A percentile compares a stretch with the other conserved stretches of the same genome.
Evolutionary conservation across 1,139 yeast genomes (phyloP).

Genomic region (Yamadazyma jaroonii): DNA sequence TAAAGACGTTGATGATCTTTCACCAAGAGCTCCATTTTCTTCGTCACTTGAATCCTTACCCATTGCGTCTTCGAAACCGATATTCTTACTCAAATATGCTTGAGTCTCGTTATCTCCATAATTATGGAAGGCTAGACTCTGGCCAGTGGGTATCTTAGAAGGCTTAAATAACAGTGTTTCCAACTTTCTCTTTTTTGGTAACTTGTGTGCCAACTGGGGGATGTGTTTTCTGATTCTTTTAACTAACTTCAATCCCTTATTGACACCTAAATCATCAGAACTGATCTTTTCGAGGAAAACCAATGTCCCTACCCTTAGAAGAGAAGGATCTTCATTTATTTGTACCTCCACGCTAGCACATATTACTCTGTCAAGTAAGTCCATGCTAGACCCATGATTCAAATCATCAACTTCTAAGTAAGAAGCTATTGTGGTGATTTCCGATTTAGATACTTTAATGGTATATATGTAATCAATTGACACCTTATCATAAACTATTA

Average conservation of each 20-base stretch:
- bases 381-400: neutral
- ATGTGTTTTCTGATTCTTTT: conserved; percentile 1
- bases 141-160: conserved; percentile 5
- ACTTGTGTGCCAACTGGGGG: neutral
- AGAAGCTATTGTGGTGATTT: neutral
- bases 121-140: conserved; percentile 5
- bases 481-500: conserved; percentile 1
- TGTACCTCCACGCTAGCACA: neutral
- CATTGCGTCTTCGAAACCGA: too few species aligned
- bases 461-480: conserved; percentile 1
- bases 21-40: too few species aligned
- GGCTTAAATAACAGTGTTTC: conserved; percentile 1
- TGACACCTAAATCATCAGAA: neutral
- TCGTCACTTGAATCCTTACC: too few species aligned
- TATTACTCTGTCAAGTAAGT: neutral
- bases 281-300: neutral
- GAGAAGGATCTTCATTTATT: neutral
- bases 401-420: neutral
- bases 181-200: neutral
- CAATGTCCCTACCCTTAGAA: neutral
- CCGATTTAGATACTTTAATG: neutral
- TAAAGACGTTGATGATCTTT: too few species aligned
- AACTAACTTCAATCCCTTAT: neutral
- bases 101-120: conserved; percentile 6
- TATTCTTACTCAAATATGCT: neutral